Evolutionary conservation across 306 rosid species (phyloP), one percentile per base, ranked within the genome.

Genomic region (Trichosanthes truncata): DNA sequence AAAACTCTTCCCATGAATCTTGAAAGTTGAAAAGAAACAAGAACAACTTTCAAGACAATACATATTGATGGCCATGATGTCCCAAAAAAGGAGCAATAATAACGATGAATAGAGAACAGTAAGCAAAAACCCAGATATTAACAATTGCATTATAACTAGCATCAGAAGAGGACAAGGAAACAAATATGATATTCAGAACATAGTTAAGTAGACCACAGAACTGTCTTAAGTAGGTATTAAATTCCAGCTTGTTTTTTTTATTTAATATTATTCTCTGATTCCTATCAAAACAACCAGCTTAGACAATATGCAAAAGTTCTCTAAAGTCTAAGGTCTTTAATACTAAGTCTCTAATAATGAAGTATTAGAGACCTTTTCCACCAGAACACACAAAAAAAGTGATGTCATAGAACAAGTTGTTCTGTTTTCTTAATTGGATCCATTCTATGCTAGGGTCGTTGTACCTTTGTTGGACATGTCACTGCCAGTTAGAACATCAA

Each of bases 1-100:
- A 38, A 67, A 91, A 87, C 86, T 95, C 98, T 59, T 76, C 59
- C 33, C 97, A 68, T 92, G 97, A 79, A 92, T 94, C 98, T 88
- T 29, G 83, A 76, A 83, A 83, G 78, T 84, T 71, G 69, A 81
- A 73, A 66, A 57, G 61, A 67, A 55, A 57, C 71, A 40, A 62
- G 29, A 57, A 61, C n/a, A 61, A 12, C 26, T 73, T 45, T 20
- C 25, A 65, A 48, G n/a, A 73, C 25, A 73, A 49, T 33, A 68
- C 40, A 31, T 61, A 61, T 3, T 56, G 62, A 56, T 2, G 68
- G 4, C 40, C 9, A 61, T 59, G 9, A 59, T 10, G 4, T 31
- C 41, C 69, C 12, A n/a, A 10, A 56, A 56, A 62, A 31, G 41
- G 41, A 29, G 41, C 69, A 62, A 62, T 62, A 62, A 62, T 31